Conservation (phyloP, 306 rosid species). For the Dalbergia oliveri region DNA sequence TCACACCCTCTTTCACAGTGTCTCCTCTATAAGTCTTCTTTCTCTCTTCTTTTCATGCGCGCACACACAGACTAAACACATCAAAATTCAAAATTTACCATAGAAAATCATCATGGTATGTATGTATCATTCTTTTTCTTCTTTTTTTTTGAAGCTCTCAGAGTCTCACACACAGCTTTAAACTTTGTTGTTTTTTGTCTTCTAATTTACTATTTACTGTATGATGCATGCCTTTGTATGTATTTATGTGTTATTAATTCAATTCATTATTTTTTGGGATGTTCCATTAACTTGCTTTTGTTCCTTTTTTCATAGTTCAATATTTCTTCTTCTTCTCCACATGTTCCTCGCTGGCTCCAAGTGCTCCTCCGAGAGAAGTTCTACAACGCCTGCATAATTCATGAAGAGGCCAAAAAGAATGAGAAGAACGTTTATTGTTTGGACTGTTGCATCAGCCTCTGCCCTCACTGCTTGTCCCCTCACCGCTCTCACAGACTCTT, state of each 20-base stretch:
- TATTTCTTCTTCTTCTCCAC: slow-evolving; percentile 1
- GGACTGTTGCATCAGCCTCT: slow-evolving; percentile 89
- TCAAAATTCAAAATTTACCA: slow-evolving; percentile 7
- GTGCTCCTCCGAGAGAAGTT: slow-evolving; percentile 78
- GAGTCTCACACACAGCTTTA: not conserved
- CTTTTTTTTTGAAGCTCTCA: not conserved
- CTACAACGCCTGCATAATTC: slow-evolving; percentile 92
- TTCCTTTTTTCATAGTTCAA: too few species aligned
- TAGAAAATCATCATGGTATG: not conserved
- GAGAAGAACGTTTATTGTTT: slow-evolving; percentile 90
- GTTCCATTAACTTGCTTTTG: not conserved
- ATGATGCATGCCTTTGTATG: not conserved
- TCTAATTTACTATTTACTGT: too few species aligned
- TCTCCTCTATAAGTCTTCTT: not conserved
- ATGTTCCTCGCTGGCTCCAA: slow-evolving; percentile 83
- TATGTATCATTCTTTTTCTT: not conserved
- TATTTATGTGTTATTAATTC: not conserved
- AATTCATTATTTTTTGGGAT: not conserved
- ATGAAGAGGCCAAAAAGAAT: slow-evolving; percentile 83
- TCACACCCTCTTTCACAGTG: not conserved
- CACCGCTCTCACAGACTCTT: slow-evolving; percentile 85
- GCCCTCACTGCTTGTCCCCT: slow-evolving; percentile 87
- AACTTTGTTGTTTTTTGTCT: not conserved
- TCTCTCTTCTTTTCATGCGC: not conserved
- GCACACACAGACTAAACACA: not conserved